Base-by-base conservation (phyloP, 2,329 filamentous ascomycete species). In the Anthostomella pinea region DNA sequence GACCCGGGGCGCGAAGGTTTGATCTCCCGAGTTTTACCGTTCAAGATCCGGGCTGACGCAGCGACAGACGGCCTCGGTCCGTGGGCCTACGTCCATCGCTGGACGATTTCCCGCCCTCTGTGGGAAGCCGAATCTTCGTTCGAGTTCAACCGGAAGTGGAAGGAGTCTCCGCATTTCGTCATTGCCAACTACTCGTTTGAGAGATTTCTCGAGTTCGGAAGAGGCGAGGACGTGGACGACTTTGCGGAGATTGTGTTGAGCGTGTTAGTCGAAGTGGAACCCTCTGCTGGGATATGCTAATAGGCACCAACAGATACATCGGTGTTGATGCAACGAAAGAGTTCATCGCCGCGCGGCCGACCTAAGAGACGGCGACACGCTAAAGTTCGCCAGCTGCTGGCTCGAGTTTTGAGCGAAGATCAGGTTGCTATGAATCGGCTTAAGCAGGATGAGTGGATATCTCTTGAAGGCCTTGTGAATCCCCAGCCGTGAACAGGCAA, bases 71-170 rank as follows among this genome's bases (percentile, higher is more conserved):
- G 35, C 6, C 35, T 23, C 6, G 34, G 24, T 16, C 43, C 50
- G 10, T 59, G 58, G 58, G 37, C 30, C 16, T 50, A 48, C n/a
- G 32, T 45, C 15, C 56, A 61, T 42, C 49, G 56, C 24, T 62
- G 58, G 57, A 60, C 58, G 3, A 45, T 62, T 7, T 49, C 54
- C 16, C 52, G 56, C 10, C 43, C 45, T 8, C 39, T 62, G 8
- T 62, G 58, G 58, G 52, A 61, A 35, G 57, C 57, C 3, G 28
- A 37, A 17, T 57, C 54, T 1, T 40, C 57, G 7, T 49, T 46
- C 19, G 47, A 54, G 10, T 62, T 62, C 39, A 38, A 31, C 27
- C 54, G 45, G 13, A 32, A 32, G n/a, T 60, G 57, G 59, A 51
- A 41, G 25, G 43, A 56, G 22, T 54, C 34, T 10, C 33, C 48